These are phyloP conservation scores for Schwanniomyces sp. DNA, from an alignment of 805 yeast species.

Conservation along the genomic window DNA sequence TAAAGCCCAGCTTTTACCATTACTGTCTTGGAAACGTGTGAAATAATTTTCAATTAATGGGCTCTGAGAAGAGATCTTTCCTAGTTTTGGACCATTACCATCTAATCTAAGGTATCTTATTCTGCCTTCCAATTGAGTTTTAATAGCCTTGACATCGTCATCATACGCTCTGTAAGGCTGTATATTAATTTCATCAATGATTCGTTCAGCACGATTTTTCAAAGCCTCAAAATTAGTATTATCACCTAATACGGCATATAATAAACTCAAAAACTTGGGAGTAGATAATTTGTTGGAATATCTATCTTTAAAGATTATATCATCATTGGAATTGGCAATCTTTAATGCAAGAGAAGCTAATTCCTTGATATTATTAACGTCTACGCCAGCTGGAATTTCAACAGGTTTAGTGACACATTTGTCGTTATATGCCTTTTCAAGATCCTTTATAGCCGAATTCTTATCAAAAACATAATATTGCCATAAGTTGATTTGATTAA, in stretches of 20 bases:
- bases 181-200: constrained; percentile 77
- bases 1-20: constrained; percentile 63
- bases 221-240: constrained; percentile 25
- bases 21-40: constrained; percentile 58
- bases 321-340: constrained; percentile 36
- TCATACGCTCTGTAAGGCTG: constrained; percentile 75
- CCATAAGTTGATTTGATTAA: constrained; percentile 75
- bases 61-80: constrained; percentile 46
- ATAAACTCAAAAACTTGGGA: constrained; percentile 50
- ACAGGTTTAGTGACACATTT: constrained; percentile 23
- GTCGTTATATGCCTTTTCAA: constrained; percentile 31
- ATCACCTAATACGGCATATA: constrained; percentile 27
- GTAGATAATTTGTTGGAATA: constrained; percentile 55
- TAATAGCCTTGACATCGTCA: constrained; percentile 63
- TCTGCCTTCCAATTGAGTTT: constrained; percentile 72
- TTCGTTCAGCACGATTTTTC: constrained; percentile 39
- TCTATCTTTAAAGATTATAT: constrained; percentile 50
- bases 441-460: constrained; percentile 32
- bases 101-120: constrained; percentile 77
- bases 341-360: constrained; percentile 51
- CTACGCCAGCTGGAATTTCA: constrained; percentile 44
- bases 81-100: constrained; percentile 77
- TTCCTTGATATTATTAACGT: constrained; percentile 34
- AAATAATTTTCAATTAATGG: constrained; percentile 89
- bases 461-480: constrained; percentile 79